Evolutionary conservation across 495 filamentous ascomycete species (phyloP).

Genomic region (Poronia punctata): DNA sequence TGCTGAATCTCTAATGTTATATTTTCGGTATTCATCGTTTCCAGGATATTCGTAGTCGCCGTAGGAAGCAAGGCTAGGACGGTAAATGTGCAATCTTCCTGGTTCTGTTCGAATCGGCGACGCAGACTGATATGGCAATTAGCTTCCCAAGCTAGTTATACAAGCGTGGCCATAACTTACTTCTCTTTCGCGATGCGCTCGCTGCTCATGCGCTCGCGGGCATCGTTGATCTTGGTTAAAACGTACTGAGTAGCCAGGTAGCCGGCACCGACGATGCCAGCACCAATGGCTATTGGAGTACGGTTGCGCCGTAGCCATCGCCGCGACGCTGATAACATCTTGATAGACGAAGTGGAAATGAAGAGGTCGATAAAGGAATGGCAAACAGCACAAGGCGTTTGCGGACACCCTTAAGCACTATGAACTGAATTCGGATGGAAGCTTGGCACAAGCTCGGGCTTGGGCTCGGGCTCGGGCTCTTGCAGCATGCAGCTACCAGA

Average conservation of each 20-base stretch:
- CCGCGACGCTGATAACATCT: slow-evolving; percentile 76
- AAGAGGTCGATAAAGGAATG: too few relatives aligned
- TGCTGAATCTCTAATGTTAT: slow-evolving; percentile 87
- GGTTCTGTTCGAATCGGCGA: slow-evolving; percentile 94
- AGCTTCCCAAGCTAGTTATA: slow-evolving; percentile 6
- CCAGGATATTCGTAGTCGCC: slow-evolving; percentile 79
- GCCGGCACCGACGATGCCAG: slow-evolving; percentile 78
- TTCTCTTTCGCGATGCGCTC: slow-evolving; percentile 95
- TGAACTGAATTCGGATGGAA: too few relatives aligned
- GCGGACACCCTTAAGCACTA: too few relatives aligned
- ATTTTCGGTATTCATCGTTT: slow-evolving; percentile 80
- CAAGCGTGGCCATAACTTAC: slow-evolving; percentile 42
- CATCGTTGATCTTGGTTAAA: slow-evolving; percentile 79
- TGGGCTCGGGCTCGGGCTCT: too few relatives aligned
- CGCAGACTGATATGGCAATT: slow-evolving; percentile 59
- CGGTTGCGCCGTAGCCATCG: slow-evolving; percentile 90
- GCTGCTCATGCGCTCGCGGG: slow-evolving; percentile 88
- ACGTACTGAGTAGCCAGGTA: slow-evolving; percentile 94
- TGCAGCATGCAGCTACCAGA: too few relatives aligned
- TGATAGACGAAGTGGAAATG: slow-evolving; percentile 25
- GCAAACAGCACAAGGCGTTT: neutral
- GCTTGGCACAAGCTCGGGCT: too few relatives aligned
- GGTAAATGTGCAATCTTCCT: slow-evolving; percentile 97
- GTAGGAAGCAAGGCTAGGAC: slow-evolving; percentile 91
- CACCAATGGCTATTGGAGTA: slow-evolving; percentile 77